Evolutionary conservation across 352 stramenopile species (phyloP).

Genomic region (Globisporangium takayamanum): DNA sequence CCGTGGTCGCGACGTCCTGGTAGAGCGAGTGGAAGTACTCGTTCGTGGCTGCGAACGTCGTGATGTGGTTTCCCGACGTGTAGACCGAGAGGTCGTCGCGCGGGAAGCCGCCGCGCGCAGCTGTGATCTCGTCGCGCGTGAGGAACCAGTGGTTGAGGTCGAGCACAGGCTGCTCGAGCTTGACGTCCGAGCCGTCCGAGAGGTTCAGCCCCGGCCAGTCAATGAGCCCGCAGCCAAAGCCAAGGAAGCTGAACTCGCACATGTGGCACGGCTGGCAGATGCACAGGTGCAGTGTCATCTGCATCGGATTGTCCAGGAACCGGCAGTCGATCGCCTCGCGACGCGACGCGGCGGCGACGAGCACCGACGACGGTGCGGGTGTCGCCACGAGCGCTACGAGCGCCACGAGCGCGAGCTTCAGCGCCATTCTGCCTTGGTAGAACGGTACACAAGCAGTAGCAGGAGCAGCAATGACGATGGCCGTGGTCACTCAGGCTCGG

Average conservation of each 20-base stretch:
- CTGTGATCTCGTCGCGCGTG: conserved; percentile 43
- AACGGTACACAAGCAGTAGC: conserved; percentile 1
- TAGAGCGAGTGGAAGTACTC: conserved; percentile 47
- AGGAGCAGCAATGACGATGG: background rate
- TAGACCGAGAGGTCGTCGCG: conserved; percentile 36
- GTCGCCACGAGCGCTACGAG: background rate
- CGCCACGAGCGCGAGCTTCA: conserved; percentile 7
- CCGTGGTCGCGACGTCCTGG: conserved; percentile 29
- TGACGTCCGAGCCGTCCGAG: conserved; percentile 23
- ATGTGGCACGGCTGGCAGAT: conserved; percentile 39
- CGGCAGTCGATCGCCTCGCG: conserved; percentile 15
- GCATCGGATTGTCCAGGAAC: conserved; percentile 14
- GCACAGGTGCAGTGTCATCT: conserved; percentile 21
- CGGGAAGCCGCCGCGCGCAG: conserved; percentile 30
- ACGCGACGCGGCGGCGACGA: background rate
- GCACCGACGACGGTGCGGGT: background rate
- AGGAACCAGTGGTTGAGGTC: conserved; percentile 54
- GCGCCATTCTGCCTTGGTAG: background rate
- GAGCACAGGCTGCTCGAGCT: conserved; percentile 31
- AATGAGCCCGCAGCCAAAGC: conserved; percentile 19
- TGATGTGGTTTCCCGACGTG: conserved; percentile 41
- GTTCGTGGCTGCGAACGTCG: conserved; percentile 30
- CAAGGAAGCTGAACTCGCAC: conserved; percentile 25
- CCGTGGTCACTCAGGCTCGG: background rate
- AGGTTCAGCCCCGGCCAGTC: conserved; percentile 10